Conservation (phyloP, 169 alveolate species). For the Cryptosporidium bovis region DNA sequence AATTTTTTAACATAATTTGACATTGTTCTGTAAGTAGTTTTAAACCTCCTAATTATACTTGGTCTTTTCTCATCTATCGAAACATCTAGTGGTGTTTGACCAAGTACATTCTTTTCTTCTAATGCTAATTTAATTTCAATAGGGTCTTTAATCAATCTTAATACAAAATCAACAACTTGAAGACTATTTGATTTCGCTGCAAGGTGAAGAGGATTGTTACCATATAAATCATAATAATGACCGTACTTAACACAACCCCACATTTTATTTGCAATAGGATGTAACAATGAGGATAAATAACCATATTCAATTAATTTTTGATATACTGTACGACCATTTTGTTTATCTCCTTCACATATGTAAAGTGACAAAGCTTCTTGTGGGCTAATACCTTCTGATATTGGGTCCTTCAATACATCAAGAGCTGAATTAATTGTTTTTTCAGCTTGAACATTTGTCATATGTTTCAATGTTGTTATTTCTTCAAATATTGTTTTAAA, state of each 20-base stretch:
- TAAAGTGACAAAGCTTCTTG: conserved; percentile 67
- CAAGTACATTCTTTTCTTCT: conserved; percentile 32
- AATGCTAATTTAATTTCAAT: conserved; percentile 58
- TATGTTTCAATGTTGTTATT: conserved; percentile 32
- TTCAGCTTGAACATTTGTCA: conserved; percentile 71
- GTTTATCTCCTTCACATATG: conserved; percentile 61
- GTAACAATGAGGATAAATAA: conserved; percentile 53
- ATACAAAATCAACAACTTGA: conserved; percentile 71
- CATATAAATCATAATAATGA: conserved; percentile 50
- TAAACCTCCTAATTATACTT: conserved; percentile 59
- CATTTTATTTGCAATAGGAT: conserved; percentile 72
- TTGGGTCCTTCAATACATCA: conserved; percentile 62
- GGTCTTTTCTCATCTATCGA: conserved; percentile 73
- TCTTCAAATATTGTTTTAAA: conserved; percentile 60
- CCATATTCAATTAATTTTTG: conserved; percentile 69
- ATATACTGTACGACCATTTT: conserved; percentile 63
- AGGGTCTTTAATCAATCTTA: conserved; percentile 66
- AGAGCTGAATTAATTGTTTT: conserved; percentile 57
- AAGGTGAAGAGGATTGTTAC: conserved; percentile 66
- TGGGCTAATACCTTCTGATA: conserved; percentile 68
- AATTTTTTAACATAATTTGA: conserved; percentile 59
- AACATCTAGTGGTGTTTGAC: conserved; percentile 67
- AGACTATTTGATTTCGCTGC: conserved; percentile 65
- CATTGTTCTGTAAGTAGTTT: conserved; percentile 68
- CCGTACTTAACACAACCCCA: conserved; percentile 74